phyloP scores from a whole-genome alignment of 257 asterid species.

The Solanum chiquidenum region DNA sequence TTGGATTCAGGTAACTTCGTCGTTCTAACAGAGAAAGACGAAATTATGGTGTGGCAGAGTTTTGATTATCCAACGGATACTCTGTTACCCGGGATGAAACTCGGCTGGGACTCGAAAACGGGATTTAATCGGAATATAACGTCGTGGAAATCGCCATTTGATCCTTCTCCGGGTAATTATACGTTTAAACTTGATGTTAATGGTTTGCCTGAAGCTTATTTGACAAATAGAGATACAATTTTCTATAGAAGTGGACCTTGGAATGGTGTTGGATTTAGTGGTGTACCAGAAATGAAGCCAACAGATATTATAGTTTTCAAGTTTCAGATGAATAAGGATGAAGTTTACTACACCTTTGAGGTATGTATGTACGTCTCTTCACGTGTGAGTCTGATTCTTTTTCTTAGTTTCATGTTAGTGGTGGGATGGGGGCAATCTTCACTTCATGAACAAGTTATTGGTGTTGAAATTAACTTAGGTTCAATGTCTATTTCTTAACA shows the following conservation, averaged over 20 bases:
- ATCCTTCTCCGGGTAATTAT: slow-evolving; percentile 52
- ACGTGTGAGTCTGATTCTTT: background rate
- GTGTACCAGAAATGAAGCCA: slow-evolving; percentile 47
- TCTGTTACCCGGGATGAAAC: slow-evolving; percentile 60
- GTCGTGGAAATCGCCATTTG: slow-evolving; percentile 55
- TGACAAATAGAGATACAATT: background rate
- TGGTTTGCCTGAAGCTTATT: slow-evolving; percentile 48
- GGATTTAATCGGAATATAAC: slow-evolving; percentile 42
- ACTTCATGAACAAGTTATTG: background rate
- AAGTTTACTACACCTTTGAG: slow-evolving; percentile 22
- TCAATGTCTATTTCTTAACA: too few species aligned
- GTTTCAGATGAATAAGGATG: slow-evolving; percentile 18
- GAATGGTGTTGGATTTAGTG: slow-evolving; percentile 65
- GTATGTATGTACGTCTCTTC: background rate
- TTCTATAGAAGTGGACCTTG: slow-evolving; percentile 70
- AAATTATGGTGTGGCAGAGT: slow-evolving; percentile 48
- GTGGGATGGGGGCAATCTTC: background rate
- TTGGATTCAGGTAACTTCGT: slow-evolving; percentile 22
- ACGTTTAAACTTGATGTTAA: slow-evolving; percentile 35
- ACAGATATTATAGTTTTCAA: slow-evolving; percentile 16
- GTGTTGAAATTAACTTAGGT: too few species aligned
- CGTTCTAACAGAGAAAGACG: slow-evolving; percentile 21
- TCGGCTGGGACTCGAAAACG: slow-evolving; percentile 55
- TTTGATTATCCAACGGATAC: slow-evolving; percentile 64
- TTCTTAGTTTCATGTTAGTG: background rate